Conservation (phyloP, 345 rosid species). For the Rhizophora mangle region DNA sequence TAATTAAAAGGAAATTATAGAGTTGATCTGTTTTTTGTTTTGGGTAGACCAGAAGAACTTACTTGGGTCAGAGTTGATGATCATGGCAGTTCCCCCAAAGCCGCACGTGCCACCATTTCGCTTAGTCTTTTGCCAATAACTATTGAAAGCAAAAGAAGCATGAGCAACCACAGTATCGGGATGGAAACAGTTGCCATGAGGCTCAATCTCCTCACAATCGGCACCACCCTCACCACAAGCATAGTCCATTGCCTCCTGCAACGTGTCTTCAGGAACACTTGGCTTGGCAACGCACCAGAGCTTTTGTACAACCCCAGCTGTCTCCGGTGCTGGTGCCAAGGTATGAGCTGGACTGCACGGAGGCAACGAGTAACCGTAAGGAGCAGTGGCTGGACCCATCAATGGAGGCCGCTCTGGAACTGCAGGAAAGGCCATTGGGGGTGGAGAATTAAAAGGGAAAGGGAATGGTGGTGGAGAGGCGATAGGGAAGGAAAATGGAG, state of each 20-base stretch:
- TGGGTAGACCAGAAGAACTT: conserved; percentile 9
- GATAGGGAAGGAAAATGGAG: conserved; percentile 47
- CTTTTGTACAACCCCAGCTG: conserved; percentile 32
- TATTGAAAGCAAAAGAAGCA: conserved; percentile 71
- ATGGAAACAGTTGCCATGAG: conserved; percentile 53
- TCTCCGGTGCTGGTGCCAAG: conserved; percentile 30
- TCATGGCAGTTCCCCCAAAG: conserved; percentile 77
- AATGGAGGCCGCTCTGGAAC: conserved; percentile 43
- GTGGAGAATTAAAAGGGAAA: conserved; percentile 15
- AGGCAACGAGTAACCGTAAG: conserved; percentile 36
- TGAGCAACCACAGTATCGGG: conserved; percentile 63
- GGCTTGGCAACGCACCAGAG: conserved; percentile 82
- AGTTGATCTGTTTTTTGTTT: no score
- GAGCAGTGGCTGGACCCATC: conserved; percentile 26
- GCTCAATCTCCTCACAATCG: conserved; percentile 53
- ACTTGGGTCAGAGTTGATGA: conserved; percentile 69
- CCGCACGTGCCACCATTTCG: conserved; percentile 56
- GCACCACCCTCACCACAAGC: conserved; percentile 77
- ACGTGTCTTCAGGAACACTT: conserved; percentile 51
- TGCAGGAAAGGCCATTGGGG: conserved; percentile 21
- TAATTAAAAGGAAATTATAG: background rate
- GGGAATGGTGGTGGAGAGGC: conserved; percentile 20
- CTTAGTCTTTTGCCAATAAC: conserved; percentile 72
- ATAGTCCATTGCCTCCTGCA: conserved; percentile 64
- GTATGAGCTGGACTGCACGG: conserved; percentile 38